Evolutionary conservation across 495 filamentous ascomycete species (phyloP).

Genomic region (Corynascus novoguineensis): DNA sequence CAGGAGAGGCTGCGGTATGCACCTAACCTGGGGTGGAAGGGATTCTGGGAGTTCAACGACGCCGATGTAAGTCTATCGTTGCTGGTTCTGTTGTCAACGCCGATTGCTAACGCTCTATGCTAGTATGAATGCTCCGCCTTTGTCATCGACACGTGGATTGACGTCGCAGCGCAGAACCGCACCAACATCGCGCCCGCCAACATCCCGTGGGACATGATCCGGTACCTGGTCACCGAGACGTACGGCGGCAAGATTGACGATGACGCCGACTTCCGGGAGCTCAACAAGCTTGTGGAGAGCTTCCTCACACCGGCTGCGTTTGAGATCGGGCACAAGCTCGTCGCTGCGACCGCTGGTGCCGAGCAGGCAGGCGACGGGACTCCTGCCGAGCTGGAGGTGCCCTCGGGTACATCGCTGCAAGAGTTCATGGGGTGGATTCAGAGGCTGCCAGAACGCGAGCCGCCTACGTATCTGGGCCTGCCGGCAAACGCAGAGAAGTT

Average conservation of each 20-base stretch:
- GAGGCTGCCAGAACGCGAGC: slow-evolving; percentile 85
- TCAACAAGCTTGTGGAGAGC: slow-evolving; percentile 63
- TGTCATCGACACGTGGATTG: slow-evolving; percentile 95
- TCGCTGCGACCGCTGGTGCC: slow-evolving; percentile 36
- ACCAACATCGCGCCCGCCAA: slow-evolving; percentile 90
- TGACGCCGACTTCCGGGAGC: slow-evolving; percentile 71
- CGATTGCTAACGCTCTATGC: slow-evolving; percentile 2
- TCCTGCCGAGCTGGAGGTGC: slow-evolving; percentile 59
- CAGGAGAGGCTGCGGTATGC: slow-evolving; percentile 95
- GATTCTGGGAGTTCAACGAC: slow-evolving; percentile 99
- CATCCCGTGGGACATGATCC: slow-evolving; percentile 96
- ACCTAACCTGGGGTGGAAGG: slow-evolving; percentile 93
- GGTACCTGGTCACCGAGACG: slow-evolving; percentile 83
- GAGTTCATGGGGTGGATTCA: slow-evolving; percentile 94
- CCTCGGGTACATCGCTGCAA: slow-evolving; percentile 69
- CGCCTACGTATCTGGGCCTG: slow-evolving; percentile 92
- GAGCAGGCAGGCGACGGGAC: slow-evolving; percentile 10
- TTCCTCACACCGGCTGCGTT: slow-evolving; percentile 83
- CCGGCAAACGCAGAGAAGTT: slow-evolving; percentile 97
- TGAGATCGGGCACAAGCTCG: slow-evolving; percentile 84
- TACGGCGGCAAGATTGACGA: slow-evolving; percentile 98
- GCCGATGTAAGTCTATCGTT: slow-evolving; percentile 71
- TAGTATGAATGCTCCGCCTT: slow-evolving; percentile 96
- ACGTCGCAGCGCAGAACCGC: slow-evolving; percentile 69
- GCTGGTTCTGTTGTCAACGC: neutral